Evolutionary conservation across 306 rosid species (phyloP).

Genomic region (Sicyos baderoa): DNA sequence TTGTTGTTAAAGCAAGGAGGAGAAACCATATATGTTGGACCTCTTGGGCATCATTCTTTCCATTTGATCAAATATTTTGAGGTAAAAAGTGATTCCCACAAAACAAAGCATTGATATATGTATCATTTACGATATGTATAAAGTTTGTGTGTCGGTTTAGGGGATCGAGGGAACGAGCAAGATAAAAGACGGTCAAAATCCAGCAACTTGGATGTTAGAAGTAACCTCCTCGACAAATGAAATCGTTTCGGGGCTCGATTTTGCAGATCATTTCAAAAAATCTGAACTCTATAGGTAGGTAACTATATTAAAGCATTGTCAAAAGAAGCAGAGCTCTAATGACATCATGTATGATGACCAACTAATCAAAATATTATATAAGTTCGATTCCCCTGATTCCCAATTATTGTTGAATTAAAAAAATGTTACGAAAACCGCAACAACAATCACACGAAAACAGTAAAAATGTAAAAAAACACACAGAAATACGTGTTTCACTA

Average conservation of each 20-base stretch:
- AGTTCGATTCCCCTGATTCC: too few species aligned
- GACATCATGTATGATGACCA: too few species aligned
- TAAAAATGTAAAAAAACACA: too few species aligned
- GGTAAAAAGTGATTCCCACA: slow-evolving; percentile 18
- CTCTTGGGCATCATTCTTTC: slow-evolving; percentile 36
- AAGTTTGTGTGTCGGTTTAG: slow-evolving; percentile 16
- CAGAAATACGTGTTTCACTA: too few species aligned
- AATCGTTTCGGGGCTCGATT: slow-evolving; percentile 27
- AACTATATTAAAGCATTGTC: neutral
- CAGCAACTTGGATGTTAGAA: slow-evolving; percentile 52
- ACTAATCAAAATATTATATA: too few species aligned
- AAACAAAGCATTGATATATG: neutral
- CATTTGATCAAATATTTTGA: slow-evolving; percentile 34
- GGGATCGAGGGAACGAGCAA: slow-evolving; percentile 28
- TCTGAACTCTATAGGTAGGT: slow-evolving; percentile 38
- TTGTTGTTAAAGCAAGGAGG: slow-evolving; percentile 40
- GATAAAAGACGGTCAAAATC: slow-evolving; percentile 33
- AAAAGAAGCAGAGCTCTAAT: too few species aligned
- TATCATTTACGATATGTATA: neutral
- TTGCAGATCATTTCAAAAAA: slow-evolving; percentile 24
- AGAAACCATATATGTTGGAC: slow-evolving; percentile 37
- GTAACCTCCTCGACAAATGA: slow-evolving; percentile 33
- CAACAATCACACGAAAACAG: too few species aligned
- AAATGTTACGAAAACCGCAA: too few species aligned
- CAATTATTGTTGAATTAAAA: too few species aligned